Evolutionary conservation across 495 filamentous ascomycete species (phyloP).

Genomic region (Tuber umbilicatum): DNA sequence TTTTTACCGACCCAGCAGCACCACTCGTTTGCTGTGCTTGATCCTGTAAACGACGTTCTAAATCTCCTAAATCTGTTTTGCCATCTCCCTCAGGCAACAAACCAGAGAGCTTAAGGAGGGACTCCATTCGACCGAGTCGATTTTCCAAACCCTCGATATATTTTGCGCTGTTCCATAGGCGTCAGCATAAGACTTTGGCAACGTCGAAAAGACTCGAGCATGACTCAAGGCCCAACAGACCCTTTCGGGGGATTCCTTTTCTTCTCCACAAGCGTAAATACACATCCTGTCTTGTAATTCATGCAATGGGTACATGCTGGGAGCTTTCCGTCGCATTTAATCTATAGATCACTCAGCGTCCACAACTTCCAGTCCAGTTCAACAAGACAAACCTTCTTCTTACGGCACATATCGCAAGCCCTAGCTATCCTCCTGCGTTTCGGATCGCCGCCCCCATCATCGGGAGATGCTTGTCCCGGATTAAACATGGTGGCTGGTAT

Average conservation of each 20-base stretch:
- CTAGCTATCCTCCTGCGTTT: constrained; percentile 91
- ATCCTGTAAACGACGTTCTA: constrained; percentile 41
- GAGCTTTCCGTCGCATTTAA: constrained; percentile 96
- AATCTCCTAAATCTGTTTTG: constrained; percentile 70
- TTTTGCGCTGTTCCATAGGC: constrained; percentile 60
- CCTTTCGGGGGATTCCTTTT: constrained; percentile 97
- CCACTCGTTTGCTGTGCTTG: constrained; percentile 29
- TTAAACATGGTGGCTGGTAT: constrained; percentile 45
- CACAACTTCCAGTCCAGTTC: background rate
- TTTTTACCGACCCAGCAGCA: constrained; percentile 31
- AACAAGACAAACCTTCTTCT: constrained; percentile 63
- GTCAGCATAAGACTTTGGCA: constrained; percentile 24
- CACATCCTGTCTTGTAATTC: constrained; percentile 97
- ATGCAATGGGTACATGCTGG: constrained; percentile 92
- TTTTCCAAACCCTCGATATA: constrained; percentile 98
- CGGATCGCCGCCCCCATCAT: constrained; percentile 70
- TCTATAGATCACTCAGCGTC: constrained; percentile 44
- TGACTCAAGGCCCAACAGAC: constrained; percentile 48
- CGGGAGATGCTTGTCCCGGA: constrained; percentile 34
- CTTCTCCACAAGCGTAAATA: constrained; percentile 98
- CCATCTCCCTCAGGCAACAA: constrained; percentile 79
- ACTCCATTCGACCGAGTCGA: constrained; percentile 87
- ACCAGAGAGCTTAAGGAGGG: constrained; percentile 75
- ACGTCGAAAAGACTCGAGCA: constrained; percentile 20
- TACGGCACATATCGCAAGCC: constrained; percentile 98